Evolutionary conservation across 352 stramenopile genomes (phyloP), one percentile per base, ranked within the genome.

Genomic region (Globisporangium splendens): DNA sequence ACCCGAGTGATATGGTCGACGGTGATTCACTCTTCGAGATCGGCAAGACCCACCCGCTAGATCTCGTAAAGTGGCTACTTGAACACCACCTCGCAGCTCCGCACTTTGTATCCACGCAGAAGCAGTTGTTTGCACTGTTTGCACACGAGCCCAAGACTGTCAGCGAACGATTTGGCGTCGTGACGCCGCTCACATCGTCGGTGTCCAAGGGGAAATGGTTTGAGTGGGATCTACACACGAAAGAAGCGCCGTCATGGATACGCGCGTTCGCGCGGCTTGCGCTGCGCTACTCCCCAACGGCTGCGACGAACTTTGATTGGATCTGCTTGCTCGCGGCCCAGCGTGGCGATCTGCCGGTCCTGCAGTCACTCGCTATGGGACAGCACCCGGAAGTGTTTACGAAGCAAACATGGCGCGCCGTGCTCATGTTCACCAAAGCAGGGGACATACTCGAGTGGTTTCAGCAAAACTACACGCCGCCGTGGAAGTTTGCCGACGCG

Each of bases 31-130:
- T 79, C 22, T 72, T 69, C 49, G 59, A 49, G 8, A 62, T 64
- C 42, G 65, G 62, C 7, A 59, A 52, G 4, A 46, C 49, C 0
- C 18, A 50, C n/a, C 49, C 69, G 33, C 70, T 72, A 28, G 42
- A 46, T 13, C 51, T 79, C 41, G 46, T 79, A 5, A 49, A 79
- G 54, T 79, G 70, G 70, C 50, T 79, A 3, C 44, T 79, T 4
- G 14, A 59, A 12, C 64, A 52, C 20, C 24, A 51, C 1, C 47
- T 72, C 17, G 59, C 57, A 1, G 48, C 41, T 2, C 65, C 65
- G 3, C 47, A 33, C 0, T 72, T 79, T 24, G n/a, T 17, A 3
- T 7, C 15, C 14, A 41, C 49, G 48, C n/a, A 21, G 22, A 46
- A 31, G 13, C 38, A 56, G 13, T 42, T 62, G 8, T 18, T 14